A percentile compares a stretch with the other conserved stretches of the same genome.
Conservation (phyloP, 805 yeast species). For the Yarrowia sp. region DNA sequence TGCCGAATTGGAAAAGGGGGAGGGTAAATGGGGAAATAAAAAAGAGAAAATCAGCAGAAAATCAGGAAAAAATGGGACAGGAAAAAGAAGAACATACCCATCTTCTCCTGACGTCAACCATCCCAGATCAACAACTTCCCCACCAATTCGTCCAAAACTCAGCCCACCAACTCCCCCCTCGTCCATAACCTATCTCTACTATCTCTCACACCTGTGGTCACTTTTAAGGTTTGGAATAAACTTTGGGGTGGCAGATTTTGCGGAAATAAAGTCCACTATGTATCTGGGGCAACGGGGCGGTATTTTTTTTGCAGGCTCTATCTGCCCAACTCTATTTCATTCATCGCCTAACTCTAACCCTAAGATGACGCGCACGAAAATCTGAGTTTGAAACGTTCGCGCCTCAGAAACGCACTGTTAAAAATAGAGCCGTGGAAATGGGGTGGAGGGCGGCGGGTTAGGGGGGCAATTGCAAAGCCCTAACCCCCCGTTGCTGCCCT, state of each 20-base stretch:
- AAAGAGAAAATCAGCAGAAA: not conserved
- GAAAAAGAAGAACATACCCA: not conserved
- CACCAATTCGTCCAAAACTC: not conserved
- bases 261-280: conserved; percentile 29
- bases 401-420: conserved; percentile 25
- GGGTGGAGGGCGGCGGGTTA: no score
- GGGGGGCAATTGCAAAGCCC: no score
- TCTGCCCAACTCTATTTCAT: conserved; percentile 14
- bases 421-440: conserved; percentile 4
- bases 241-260: conserved; percentile 1
- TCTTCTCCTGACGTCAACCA: not conserved
- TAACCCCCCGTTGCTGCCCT: no score
- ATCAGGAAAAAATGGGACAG: not conserved
- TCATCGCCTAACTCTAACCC: conserved; percentile 13
- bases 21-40: not conserved
- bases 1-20: conserved; percentile 7
- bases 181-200: not conserved
- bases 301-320: conserved; percentile 16
- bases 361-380: conserved; percentile 3
- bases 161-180: not conserved
- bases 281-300: conserved; percentile 38
- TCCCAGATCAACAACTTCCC: not conserved
- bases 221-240: not conserved
- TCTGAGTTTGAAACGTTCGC: conserved; percentile 33
- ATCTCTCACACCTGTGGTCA: no score